Evolutionary conservation across 805 yeast species (phyloP), one percentile per base, ranked within the genome.

Genomic region (Schwanniomyces vanrijiae): DNA sequence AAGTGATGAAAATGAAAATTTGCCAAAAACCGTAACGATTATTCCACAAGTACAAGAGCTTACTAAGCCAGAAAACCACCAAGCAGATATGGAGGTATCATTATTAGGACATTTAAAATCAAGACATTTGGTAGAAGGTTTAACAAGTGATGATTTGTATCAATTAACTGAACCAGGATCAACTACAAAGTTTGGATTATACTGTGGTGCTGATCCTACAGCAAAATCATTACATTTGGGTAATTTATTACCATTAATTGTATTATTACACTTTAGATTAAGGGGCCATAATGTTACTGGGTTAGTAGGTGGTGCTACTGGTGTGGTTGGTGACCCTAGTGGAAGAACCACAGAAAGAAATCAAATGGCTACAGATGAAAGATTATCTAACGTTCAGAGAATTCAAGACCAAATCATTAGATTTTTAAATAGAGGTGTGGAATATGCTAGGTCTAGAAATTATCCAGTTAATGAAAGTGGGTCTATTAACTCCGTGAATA

Each of bases 151-250:
- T 20, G 69, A 68, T 20, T 59, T 73, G 43, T 68, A 58, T 48
- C 58, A 61, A 7, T 48, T 68, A 40, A 69, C 75, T 2, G 55
- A 59, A 22, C 59, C 63, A 10, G 52, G 45, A 2, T 31, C 59
- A 5, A 43, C 57, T 8, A 54, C 65, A 29, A 76, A 73, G 53
- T 56, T 87, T 10, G 82, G 84, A 8, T 65, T 90, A 6, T 92
- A 92, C 65, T 86, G 96, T 64, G 99, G 99, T 9, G 97, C 97
- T 0, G 99, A 94, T 61, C 99, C 99, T 1, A 84, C 96, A 0
- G 98, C 98, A 1, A 72, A 62, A 41, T 90, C 97, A 0, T 71
- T 94, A 13, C 99, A 94, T 67, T 67, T 94, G 54, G 99, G 99
- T 2, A 94, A 94, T 58, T 68, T 94, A 44, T 71, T 94, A 26